Conservation (phyloP, 140 eudicot genomes). For the Stevia rebaudiana region DNA sequence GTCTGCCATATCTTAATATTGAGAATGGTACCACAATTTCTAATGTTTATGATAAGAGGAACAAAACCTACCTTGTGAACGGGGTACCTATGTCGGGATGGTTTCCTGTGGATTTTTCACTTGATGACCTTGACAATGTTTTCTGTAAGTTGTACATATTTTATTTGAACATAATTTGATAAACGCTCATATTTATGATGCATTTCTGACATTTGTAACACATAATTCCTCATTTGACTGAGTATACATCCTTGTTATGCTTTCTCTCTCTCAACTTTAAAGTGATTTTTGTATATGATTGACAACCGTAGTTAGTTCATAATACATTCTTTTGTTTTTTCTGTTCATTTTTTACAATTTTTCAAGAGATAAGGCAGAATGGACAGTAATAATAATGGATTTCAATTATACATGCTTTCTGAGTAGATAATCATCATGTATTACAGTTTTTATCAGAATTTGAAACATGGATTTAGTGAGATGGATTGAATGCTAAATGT, state of each 20-base stretch:
- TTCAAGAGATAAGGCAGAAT: background rate
- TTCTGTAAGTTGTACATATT: slow-evolving; percentile 45
- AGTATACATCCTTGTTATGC: background rate
- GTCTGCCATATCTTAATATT: slow-evolving; percentile 60
- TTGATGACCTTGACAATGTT: slow-evolving; percentile 39
- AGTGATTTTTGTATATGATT: background rate
- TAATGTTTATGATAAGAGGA: background rate
- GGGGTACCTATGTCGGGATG: slow-evolving; percentile 53
- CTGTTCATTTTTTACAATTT: background rate
- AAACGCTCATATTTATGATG: background rate
- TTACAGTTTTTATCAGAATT: background rate
- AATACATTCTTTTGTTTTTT: background rate
- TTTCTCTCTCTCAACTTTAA: background rate
- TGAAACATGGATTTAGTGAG: background rate
- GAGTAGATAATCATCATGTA: background rate
- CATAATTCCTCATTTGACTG: slow-evolving; percentile 6
- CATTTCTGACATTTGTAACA: slow-evolving; percentile 1
- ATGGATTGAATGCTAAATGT: background rate
- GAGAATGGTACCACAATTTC: slow-evolving; percentile 44
- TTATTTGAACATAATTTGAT: background rate
- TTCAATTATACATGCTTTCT: background rate
- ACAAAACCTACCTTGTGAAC: slow-evolving; percentile 55
- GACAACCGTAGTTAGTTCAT: background rate
- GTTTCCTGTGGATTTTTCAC: slow-evolving; percentile 65
- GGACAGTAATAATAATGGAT: background rate